Evolutionary conservation across 2,329 filamentous ascomycete genomes (phyloP).

Genomic region (Lecanosticta acicola): DNA sequence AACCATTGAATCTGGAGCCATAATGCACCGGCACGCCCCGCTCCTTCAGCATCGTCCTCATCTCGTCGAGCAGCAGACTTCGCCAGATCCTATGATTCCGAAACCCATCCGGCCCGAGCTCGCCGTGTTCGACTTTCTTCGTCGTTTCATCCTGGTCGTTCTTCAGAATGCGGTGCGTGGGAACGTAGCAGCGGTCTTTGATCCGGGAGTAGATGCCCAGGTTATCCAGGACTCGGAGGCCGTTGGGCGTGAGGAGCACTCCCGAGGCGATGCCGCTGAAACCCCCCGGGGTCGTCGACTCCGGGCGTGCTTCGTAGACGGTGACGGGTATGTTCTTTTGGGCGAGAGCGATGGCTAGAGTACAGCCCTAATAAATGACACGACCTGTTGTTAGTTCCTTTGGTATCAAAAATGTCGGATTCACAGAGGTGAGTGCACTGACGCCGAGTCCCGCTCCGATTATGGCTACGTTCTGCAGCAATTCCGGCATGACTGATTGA

Average conservation of each 20-base stretch:
- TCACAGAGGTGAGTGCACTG: background rate
- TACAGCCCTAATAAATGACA: slow-evolving; percentile 18
- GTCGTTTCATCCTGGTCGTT: slow-evolving; percentile 28
- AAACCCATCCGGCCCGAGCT: slow-evolving; percentile 46
- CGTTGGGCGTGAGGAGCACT: slow-evolving; percentile 56
- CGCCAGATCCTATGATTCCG: slow-evolving; percentile 44
- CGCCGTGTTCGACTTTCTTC: slow-evolving; percentile 23
- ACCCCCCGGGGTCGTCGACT: too few species aligned
- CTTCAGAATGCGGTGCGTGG: slow-evolving; percentile 47
- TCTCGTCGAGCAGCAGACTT: slow-evolving; percentile 46
- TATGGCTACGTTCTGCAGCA: slow-evolving; percentile 11
- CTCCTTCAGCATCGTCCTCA: slow-evolving; percentile 40
- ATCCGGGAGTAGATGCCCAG: slow-evolving; percentile 47
- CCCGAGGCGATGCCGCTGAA: slow-evolving; percentile 16
- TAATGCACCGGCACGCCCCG: slow-evolving; percentile 43
- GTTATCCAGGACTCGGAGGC: slow-evolving; percentile 49
- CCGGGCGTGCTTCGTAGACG: slow-evolving; percentile 20
- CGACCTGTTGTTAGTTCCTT: background rate
- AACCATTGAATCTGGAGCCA: slow-evolving; percentile 43
- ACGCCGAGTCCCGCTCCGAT: slow-evolving; percentile 21
- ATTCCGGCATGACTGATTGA: background rate
- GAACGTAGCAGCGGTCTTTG: slow-evolving; percentile 45
- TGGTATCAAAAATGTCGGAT: background rate
- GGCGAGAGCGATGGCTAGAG: slow-evolving; percentile 20
- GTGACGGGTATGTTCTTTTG: slow-evolving; percentile 16